Evolutionary conservation across 2,329 filamentous ascomycete species (phyloP), one percentile per base, ranked within the genome.

Genomic region (Hawksworthiomyces lignivorus): DNA sequence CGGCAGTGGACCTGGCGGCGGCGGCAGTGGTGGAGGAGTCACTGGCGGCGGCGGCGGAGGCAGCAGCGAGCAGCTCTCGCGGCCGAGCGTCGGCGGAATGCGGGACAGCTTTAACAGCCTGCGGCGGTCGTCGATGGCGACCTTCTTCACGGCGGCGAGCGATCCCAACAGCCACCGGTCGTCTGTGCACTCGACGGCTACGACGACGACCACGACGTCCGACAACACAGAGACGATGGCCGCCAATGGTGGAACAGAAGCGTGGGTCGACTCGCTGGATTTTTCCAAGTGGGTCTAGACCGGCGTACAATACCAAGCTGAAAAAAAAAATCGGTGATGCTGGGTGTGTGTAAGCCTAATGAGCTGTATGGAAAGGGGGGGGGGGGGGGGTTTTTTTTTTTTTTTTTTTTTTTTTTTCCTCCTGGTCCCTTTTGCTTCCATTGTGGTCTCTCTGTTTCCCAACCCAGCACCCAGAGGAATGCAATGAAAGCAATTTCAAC

Each of bases 101-200:
- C 68, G 79, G 12, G 77, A 82, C 50, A 81, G 76, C 52, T 69
- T 81, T 44, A 76, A 62, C 51, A 78, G 72, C 51, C 63, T 82
- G 29, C 68, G 77, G 38, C 67, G 78, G 45, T 72, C 77, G n/a
- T 81, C 77, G 26, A 77, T 82, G 3, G 77, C 76, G 5, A 82
- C 77, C 3, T 82, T 82, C 54, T 75, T 81, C 50, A 73, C 73
- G 3, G 72, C 62, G 45, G 68, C 69, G 5, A 77, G 69, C 54
- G 75, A 80, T 48, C 67, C 70, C 49, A 65, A 11, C 9, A 78
- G 74, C 39, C 75, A 80, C 44, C 67, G 77, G 31, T 76, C 73
- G 6, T 78, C 73, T n/a, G 65, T 73, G 48, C 57, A 78, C n/a
- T 72, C 69, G 22, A 70, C 68, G 9, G 67, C 68, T 2, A 70